Percentiles rank a stretch among this genome's conserved stretches.
These are phyloP conservation scores for Panicum hallii DNA, from an alignment of 202 grass and related monocot genomes.

Conservation along the genomic window DNA sequence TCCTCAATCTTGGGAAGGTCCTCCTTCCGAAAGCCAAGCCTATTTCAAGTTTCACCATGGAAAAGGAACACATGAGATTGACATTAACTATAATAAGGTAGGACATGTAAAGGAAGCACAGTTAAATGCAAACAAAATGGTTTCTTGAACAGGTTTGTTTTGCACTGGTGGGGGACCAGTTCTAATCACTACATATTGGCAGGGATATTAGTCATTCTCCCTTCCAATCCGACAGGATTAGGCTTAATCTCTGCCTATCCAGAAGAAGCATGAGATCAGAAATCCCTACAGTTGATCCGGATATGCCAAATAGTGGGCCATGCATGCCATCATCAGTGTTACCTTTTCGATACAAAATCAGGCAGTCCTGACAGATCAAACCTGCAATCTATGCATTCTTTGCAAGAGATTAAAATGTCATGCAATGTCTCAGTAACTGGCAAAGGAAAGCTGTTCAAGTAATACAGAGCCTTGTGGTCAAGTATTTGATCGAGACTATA, in stretches of 20 bases:
- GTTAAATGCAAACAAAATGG: slow-evolving; percentile 3
- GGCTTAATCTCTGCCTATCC: background rate
- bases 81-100: background rate
- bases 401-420: background rate
- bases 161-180: background rate
- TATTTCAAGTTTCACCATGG: slow-evolving; percentile 53
- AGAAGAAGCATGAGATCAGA: background rate
- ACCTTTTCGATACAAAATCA: background rate
- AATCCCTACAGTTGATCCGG: background rate
- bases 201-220: background rate
- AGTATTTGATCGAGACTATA: background rate
- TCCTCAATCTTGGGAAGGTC: slow-evolving; percentile 93
- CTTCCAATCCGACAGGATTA: background rate
- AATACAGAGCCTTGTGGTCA: background rate
- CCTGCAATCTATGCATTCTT: background rate
- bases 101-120: background rate
- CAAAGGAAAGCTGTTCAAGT: background rate
- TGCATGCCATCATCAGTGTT: slow-evolving; percentile 5
- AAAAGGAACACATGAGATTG: slow-evolving; percentile 40
- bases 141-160: background rate
- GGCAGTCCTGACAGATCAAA: slow-evolving; percentile 2
- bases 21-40: slow-evolving; percentile 79
- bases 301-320: background rate
- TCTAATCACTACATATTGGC: background rate
- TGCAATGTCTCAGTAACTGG: background rate